A percentile compares a stretch with the other conserved stretches of the same genome.
Evolutionary conservation across 495 filamentous ascomycete species (phyloP).

Genomic region (Aspergillus indologenus): DNA sequence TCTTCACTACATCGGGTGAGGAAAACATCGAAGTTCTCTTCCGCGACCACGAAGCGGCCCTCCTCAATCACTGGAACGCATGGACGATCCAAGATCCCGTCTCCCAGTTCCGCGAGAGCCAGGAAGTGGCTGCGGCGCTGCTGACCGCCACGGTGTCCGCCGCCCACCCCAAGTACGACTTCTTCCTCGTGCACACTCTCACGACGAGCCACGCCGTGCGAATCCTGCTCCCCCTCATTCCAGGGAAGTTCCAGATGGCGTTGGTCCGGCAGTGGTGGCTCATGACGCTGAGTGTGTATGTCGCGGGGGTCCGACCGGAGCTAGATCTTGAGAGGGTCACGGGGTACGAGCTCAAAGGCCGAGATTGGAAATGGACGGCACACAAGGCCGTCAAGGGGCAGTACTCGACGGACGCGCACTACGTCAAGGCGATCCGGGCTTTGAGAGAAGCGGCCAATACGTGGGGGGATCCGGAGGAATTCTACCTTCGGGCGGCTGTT

Average conservation of each 20-base stretch:
- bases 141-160: constrained; percentile 58
- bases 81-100: constrained; percentile 65
- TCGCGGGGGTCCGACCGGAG: constrained; percentile 67
- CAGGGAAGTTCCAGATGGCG: constrained; percentile 63
- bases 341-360: constrained; percentile 56
- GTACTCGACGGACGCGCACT: constrained; percentile 71
- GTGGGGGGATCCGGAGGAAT: constrained; percentile 78
- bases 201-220: constrained; percentile 85
- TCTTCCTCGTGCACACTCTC: constrained; percentile 77
- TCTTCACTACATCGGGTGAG: constrained; percentile 56
- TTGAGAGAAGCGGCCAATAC: constrained; percentile 71
- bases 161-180: constrained; percentile 59
- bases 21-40: constrained; percentile 68
- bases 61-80: constrained; percentile 85
- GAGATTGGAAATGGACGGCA: constrained; percentile 74
- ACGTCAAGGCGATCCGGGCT: constrained; percentile 74
- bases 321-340: constrained; percentile 62
- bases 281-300: constrained; percentile 71
- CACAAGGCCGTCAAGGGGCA: constrained; percentile 62
- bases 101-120: constrained; percentile 72
- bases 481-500: constrained; percentile 75
- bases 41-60: constrained; percentile 59
- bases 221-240: constrained; percentile 76
- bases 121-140: constrained; percentile 70
- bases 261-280: constrained; percentile 89